Base-by-base conservation (phyloP, 768 basidiomycete species). In the Daedalea quercina region DNA sequence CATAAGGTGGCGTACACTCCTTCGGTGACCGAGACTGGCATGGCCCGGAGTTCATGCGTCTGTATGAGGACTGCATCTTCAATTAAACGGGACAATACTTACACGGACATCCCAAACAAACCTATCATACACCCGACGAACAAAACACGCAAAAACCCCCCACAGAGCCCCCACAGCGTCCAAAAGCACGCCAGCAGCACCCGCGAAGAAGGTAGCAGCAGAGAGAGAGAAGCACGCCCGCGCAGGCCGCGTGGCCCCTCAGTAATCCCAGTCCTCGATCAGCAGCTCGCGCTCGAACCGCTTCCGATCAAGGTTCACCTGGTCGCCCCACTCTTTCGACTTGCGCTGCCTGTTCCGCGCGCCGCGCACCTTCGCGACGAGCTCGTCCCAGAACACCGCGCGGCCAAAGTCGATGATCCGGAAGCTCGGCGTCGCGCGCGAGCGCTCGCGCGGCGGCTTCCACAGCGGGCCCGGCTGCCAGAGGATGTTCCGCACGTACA, bases 401-500 rank as follows among this genome's bases (percentile, higher is more conserved):
- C 77, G 68, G 12, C 79, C 79, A 35, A 79, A 78, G 58, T 80
- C 79, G 50, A 80, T 77, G 54, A 80, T 47, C 22, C 78, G 71
- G 58, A 77, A 80, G 47, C 68, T 70, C 9, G 71, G 70, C 1
- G 53, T 37, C 7, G 52, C 17, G 26, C 56, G 7, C 12, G 67
- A 65, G 13, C 73, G 69, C 45, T 56, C 25, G 12, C n/a, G 20
- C 0, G 63, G 69, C 1, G 66, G 64, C n/a, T 57, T 54, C 8
- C 65, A 66, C 41, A 75, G 67, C 22, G 72, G 73, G 2, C 77
- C 76, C 0, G 58, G 60, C 50, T 79, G 77, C 17, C 69, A 59
- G 26, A 79, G 60, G 44, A 78, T 65, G 57, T 80, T 80, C 26
- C 74, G 72, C 7, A 58, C 50, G 52, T 65, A 70, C 28, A 73